A percentile compares a stretch with the other conserved stretches of the same genome.
Conservation (phyloP, 108 stramenopile species). For the Licmophora abbreviata region DNA sequence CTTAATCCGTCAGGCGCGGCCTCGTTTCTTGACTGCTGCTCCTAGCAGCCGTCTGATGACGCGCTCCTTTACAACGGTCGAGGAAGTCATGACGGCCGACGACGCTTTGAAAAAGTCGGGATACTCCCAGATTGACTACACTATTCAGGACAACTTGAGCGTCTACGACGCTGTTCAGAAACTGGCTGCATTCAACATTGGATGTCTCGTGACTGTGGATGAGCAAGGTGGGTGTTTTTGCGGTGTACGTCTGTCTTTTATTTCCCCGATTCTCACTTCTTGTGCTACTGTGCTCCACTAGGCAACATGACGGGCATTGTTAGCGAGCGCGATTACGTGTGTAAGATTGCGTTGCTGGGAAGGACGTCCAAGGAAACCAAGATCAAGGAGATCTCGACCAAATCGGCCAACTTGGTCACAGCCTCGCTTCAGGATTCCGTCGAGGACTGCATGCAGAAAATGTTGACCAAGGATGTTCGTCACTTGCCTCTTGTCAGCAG, state of each 20-base stretch:
- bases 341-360: constrained; percentile 82
- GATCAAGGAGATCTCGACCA: constrained; percentile 86
- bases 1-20: background rate
- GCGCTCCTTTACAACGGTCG: constrained; percentile 27
- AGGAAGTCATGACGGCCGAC: constrained; percentile 57
- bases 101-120: constrained; percentile 77
- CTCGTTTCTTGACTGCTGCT: background rate
- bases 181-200: constrained; percentile 83
- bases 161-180: constrained; percentile 90
- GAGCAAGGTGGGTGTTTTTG: constrained; percentile 18
- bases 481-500: constrained; percentile 82
- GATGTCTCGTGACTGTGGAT: constrained; percentile 50
- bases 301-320: constrained; percentile 75
- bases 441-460: constrained; percentile 87
- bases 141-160: constrained; percentile 66
- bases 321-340: constrained; percentile 87
- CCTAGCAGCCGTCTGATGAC: constrained; percentile 4
- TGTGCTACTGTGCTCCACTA: constrained; percentile 11
- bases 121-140: constrained; percentile 82
- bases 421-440: constrained; percentile 76
- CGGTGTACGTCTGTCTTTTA: background rate
- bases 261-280: constrained; percentile 4
- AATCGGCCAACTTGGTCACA: constrained; percentile 71
- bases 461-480: constrained; percentile 84
- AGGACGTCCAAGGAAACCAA: constrained; percentile 57